Conservation (phyloP, 768 basidiomycete genomes). For the Sistotremastrum niveocremeum region DNA sequence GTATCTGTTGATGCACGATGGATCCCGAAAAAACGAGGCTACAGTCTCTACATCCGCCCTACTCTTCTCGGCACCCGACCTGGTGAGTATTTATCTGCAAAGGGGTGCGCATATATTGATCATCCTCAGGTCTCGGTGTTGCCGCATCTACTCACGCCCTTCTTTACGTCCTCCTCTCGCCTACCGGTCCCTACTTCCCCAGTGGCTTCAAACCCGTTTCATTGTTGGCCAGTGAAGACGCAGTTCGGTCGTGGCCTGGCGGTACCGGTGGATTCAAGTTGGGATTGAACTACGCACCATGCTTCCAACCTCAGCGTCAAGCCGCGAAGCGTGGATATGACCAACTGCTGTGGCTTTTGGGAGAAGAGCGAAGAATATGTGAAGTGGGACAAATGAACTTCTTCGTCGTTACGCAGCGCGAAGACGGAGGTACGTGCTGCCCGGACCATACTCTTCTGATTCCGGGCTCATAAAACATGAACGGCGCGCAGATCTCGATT, state of each 20-base stretch:
- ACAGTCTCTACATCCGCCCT: slow-evolving; percentile 80
- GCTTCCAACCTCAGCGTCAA: slow-evolving; percentile 47
- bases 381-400: slow-evolving; percentile 76
- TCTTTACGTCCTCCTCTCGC: slow-evolving; percentile 75
- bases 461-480: background rate
- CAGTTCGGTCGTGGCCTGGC: slow-evolving; percentile 75
- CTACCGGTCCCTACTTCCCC: slow-evolving; percentile 39
- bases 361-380: slow-evolving; percentile 33
- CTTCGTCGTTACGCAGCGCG: slow-evolving; percentile 48
- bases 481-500: slow-evolving; percentile 44
- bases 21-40: slow-evolving; percentile 63
- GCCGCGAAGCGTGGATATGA: slow-evolving; percentile 59
- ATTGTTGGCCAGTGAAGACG: slow-evolving; percentile 59
- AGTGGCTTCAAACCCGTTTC: slow-evolving; percentile 38
- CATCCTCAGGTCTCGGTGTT: slow-evolving; percentile 31
- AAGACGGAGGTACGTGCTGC: slow-evolving; percentile 38
- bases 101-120: slow-evolving; percentile 8
- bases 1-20: slow-evolving; percentile 63
- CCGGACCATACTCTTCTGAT: slow-evolving; percentile 8
- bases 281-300: slow-evolving; percentile 50
- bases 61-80: slow-evolving; percentile 44
- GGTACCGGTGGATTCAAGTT: slow-evolving; percentile 58
- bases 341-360: slow-evolving; percentile 70
- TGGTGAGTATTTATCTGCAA: slow-evolving; percentile 12
- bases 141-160: slow-evolving; percentile 66